phyloP scores from a whole-genome alignment of 192 early-diverging fungal species.

The Mycoemilia scoparia region DNA sequence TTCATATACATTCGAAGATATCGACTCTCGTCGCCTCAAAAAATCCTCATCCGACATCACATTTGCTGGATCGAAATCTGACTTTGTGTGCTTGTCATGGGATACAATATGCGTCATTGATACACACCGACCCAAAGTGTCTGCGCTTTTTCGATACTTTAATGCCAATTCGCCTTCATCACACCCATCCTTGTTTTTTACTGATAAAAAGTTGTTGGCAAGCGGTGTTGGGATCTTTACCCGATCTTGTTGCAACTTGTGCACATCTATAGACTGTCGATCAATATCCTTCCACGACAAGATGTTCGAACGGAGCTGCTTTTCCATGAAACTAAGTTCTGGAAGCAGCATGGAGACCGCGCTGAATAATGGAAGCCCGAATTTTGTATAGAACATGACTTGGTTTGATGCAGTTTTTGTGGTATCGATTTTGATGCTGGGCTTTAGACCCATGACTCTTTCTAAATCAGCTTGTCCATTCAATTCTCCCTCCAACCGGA shows the following conservation, averaged over 20 bases:
- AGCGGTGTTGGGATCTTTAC: no score
- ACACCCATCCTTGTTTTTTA: neutral
- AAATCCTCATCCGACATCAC: no score
- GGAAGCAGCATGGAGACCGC: constrained; percentile 25
- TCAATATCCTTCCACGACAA: constrained; percentile 14
- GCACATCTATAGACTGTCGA: neutral
- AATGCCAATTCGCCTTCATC: neutral
- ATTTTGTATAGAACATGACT: constrained; percentile 26
- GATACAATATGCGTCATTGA: no score
- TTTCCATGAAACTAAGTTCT: constrained; percentile 21
- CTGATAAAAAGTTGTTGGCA: neutral
- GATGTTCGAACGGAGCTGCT: constrained; percentile 29
- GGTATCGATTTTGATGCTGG: constrained; percentile 15
- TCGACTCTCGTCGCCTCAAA: no score
- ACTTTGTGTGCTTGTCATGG: no score
- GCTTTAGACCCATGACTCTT: constrained; percentile 42
- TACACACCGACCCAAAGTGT: no score
- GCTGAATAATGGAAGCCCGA: constrained; percentile 28
- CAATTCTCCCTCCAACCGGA: constrained; percentile 49
- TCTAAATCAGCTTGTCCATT: constrained; percentile 54
- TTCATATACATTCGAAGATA: no score
- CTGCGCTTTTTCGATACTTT: neutral
- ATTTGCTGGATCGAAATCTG: no score
- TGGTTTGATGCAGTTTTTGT: constrained; percentile 23
- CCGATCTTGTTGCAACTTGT: neutral